Base-by-base conservation (phyloP, 306 rosid genomes). In the Rosa multiflora region DNA sequence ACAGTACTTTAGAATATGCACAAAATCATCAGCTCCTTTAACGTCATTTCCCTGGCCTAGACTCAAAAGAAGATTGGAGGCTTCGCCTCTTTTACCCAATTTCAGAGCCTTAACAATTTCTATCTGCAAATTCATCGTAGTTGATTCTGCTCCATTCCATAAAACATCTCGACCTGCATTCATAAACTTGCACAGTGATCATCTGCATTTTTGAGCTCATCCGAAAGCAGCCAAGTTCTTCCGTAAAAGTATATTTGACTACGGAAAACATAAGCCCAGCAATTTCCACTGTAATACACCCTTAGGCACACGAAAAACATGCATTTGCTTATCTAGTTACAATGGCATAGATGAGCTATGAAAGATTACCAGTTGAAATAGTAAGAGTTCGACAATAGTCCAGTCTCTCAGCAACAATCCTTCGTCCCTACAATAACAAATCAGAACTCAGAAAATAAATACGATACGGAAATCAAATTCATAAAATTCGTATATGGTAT, bases 51-150 rank as follows among this genome's bases (percentile, higher is more conserved):
- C 85, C 68, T 76, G 80, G 77, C 84, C 87, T 55, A 91, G 87
- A 75, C 78, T 89, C 70, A 58, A 71, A 78, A 94, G 98, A 20
- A 90, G 86, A 78, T 81, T 72, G 40, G 90, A 91, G 68, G 97
- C 97, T 84, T 73, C 79, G 72, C 79, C 84, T 80, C 90, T 89
- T 55, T 91, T 84, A 15, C 91, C 96, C 78, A 73, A 53, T 68
- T 79, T 59, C 59, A 94, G 93, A 17, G 98, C 96, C 81, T 78
- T 40, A 14, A 94, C 82, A 63, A 94, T 85, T 82, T 87, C 83
- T 85, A 53, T 79, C 83, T 89, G 92, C 86, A 85, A 59, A 67
- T 78, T 64, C 66, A 43, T 26, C 20, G 79, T 71, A 58, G 83
- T 78, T 10, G 84, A 75, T 70, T 80, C 88, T 52, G 76, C 82